phyloP scores from a whole-genome alignment of 768 basidiomycete genomes.

The Mycena belliarum region DNA sequence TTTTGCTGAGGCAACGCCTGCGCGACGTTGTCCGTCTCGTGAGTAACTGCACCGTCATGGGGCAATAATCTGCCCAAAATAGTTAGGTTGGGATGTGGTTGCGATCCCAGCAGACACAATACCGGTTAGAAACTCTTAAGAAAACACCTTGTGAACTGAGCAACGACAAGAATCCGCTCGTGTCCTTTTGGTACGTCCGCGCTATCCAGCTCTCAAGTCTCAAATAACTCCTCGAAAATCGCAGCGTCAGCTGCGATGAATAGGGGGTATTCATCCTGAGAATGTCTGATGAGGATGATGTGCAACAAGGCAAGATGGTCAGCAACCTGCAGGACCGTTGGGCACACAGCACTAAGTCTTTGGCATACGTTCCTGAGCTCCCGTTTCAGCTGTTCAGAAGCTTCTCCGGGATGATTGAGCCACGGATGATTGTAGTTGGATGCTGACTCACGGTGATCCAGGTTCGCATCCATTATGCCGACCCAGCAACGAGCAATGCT shows the following conservation, averaged over 20 bases:
- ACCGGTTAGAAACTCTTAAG: too few species aligned
- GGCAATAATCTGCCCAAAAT: too few species aligned
- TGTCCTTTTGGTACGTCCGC: too few species aligned
- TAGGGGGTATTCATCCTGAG: conserved; percentile 12
- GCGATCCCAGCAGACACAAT: too few species aligned
- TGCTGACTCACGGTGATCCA: neutral
- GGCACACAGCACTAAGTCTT: too few species aligned
- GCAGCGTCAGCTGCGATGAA: conserved; percentile 1
- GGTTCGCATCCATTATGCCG: neutral
- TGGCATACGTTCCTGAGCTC: conserved; percentile 13
- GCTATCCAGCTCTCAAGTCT: neutral
- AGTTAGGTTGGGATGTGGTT: too few species aligned
- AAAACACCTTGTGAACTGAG: too few species aligned
- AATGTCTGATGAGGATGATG: neutral
- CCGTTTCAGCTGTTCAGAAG: neutral
- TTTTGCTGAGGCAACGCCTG: too few species aligned
- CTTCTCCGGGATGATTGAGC: neutral
- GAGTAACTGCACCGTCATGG: too few species aligned
- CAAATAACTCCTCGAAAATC: conserved; percentile 5
- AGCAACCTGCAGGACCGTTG: conserved; percentile 7
- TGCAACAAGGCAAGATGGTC: neutral
- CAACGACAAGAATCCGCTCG: too few species aligned
- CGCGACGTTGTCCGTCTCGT: too few species aligned
- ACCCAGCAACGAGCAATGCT: conserved; percentile 11
- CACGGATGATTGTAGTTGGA: neutral